A percentile compares a stretch with the other conserved stretches of the same genome.
Evolutionary conservation across 2,329 filamentous ascomycete genomes (phyloP).

Genomic region (Cercospora zeina): DNA sequence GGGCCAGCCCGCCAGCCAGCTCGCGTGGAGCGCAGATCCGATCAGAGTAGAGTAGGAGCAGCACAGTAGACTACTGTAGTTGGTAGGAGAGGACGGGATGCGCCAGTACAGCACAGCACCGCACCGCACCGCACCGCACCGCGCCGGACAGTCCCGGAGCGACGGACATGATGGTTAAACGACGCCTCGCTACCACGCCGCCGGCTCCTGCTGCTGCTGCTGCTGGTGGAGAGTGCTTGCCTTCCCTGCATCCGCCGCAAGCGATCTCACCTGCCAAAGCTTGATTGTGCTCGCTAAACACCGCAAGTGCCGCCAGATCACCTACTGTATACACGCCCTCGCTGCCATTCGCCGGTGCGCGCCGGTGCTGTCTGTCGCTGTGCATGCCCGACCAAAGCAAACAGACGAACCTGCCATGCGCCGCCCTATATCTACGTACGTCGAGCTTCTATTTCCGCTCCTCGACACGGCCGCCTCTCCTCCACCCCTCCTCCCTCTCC

Average conservation of each 20-base stretch:
- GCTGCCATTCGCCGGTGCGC: constrained; percentile 13
- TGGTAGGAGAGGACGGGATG: too few species aligned
- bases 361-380: neutral
- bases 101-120: too few species aligned
- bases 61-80: too few species aligned
- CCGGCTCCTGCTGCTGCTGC: neutral
- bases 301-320: constrained; percentile 19
- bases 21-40: constrained; percentile 1
- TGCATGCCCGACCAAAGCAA: constrained; percentile 13
- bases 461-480: neutral
- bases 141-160: too few species aligned
- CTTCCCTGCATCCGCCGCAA: constrained; percentile 15
- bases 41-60: neutral
- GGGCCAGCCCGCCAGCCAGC: too few species aligned
- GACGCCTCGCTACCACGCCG: constrained; percentile 17
- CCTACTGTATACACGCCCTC: neutral
- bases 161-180: too few species aligned
- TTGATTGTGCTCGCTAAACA: constrained; percentile 10
- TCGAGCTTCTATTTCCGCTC: neutral
- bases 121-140: too few species aligned
- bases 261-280: constrained; percentile 17
- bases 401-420: constrained; percentile 16
- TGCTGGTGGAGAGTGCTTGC: neutral
- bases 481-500: neutral
- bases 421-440: too few species aligned